Percentiles rank a stretch among this genome's conserved stretches.
Evolutionary conservation across 2,329 filamentous ascomycete genomes (phyloP).

Genomic region (Monilinia laxa): DNA sequence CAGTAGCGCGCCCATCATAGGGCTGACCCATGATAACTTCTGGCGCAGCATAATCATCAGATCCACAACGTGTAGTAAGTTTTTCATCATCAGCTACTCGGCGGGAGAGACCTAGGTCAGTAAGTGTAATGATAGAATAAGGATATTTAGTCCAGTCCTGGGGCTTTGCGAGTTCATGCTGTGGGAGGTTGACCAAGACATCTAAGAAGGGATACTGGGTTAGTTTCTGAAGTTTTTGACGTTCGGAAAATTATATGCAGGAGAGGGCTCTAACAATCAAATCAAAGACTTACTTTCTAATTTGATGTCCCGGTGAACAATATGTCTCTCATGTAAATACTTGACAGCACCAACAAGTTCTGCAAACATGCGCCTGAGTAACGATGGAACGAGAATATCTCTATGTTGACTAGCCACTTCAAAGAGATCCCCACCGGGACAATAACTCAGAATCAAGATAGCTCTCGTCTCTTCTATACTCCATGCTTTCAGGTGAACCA

Average conservation of each 20-base stretch:
- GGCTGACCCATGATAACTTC: conserved; percentile 94
- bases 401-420: conserved; percentile 78
- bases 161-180: conserved; percentile 61
- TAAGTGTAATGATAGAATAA: conserved; percentile 81
- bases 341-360: conserved; percentile 82
- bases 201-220: conserved; percentile 51
- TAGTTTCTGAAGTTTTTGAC: not conserved
- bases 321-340: conserved; percentile 80
- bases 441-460: conserved; percentile 85
- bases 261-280: conserved; percentile 7
- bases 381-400: conserved; percentile 62
- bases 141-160: conserved; percentile 74
- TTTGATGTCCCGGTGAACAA: conserved; percentile 97
- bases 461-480: conserved; percentile 80
- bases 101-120: conserved; percentile 86
- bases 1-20: conserved; percentile 88
- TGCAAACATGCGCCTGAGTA: conserved; percentile 83
- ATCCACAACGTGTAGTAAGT: conserved; percentile 90
- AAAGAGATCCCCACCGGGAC: conserved; percentile 90
- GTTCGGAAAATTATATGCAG: not conserved
- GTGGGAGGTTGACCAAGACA: conserved; percentile 82
- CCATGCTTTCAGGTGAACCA: conserved; percentile 91
- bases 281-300: conserved; percentile 74
- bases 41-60: conserved; percentile 94
- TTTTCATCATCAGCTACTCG: conserved; percentile 83